Conservation (phyloP, 352 stramenopile species). For the Sclerospora graminicola region DNA sequence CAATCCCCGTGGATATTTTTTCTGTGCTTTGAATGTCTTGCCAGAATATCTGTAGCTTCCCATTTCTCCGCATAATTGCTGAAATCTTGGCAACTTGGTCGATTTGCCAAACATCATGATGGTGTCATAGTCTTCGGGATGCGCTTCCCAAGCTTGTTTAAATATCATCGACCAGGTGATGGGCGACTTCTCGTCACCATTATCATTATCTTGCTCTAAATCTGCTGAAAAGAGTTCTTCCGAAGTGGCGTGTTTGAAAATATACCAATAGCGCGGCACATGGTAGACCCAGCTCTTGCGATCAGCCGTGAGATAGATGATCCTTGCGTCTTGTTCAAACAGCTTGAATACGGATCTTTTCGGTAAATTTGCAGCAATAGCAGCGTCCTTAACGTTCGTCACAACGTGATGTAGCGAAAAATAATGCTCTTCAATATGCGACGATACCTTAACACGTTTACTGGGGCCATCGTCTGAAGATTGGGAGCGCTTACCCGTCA, state of each 20-base stretch:
- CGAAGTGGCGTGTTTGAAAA: slow-evolving; percentile 19
- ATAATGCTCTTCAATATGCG: too few species aligned
- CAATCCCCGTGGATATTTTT: slow-evolving; percentile 28
- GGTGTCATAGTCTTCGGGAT: slow-evolving; percentile 43
- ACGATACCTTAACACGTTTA: slow-evolving; percentile 4
- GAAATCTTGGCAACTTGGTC: slow-evolving; percentile 49
- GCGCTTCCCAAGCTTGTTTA: slow-evolving; percentile 40
- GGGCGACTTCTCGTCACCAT: not conserved
- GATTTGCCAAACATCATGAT: slow-evolving; percentile 66
- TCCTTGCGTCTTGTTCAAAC: slow-evolving; percentile 21
- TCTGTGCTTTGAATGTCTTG: slow-evolving; percentile 33
- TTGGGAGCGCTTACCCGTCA: too few species aligned
- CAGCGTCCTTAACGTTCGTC: slow-evolving; percentile 12
- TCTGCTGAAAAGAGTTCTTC: slow-evolving; percentile 7
- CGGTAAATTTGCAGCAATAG: slow-evolving; percentile 7
- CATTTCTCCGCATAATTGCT: slow-evolving; percentile 48
- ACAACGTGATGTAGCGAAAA: slow-evolving; percentile 18
- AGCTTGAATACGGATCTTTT: slow-evolving; percentile 6
- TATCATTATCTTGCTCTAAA: too few species aligned
- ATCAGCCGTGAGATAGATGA: slow-evolving; percentile 24
- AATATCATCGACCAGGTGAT: slow-evolving; percentile 19
- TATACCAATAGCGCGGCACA: slow-evolving; percentile 30
- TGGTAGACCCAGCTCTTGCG: slow-evolving; percentile 49
- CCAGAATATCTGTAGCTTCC: slow-evolving; percentile 49
- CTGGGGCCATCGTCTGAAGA: too few species aligned